Evolutionary conservation across 305 asterid species (phyloP).

Genomic region (Withania somnifera): DNA sequence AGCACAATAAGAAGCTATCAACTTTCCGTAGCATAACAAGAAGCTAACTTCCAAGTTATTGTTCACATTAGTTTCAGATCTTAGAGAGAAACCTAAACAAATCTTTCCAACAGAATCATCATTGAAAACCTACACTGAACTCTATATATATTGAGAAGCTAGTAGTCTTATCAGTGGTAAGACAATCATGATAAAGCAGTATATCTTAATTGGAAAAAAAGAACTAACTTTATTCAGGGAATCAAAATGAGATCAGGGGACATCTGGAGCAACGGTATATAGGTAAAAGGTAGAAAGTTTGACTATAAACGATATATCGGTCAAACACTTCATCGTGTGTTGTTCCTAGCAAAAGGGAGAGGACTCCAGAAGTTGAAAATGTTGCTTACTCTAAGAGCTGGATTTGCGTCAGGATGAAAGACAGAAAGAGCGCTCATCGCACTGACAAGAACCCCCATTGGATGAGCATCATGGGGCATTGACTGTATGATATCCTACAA

Average conservation of each 20-base stretch:
- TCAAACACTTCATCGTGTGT: not conserved
- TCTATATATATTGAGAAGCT: not conserved
- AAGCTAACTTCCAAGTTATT: not conserved
- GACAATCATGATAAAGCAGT: not conserved
- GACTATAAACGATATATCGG: not conserved
- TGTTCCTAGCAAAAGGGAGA: not conserved
- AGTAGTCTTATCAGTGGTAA: not conserved
- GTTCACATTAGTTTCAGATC: not conserved
- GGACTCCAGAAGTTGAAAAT: not conserved
- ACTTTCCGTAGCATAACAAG: not conserved
- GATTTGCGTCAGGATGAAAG: slow-evolving; percentile 98
- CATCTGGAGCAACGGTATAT: not conserved
- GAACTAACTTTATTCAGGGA: not conserved
- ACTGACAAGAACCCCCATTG: slow-evolving; percentile 99
- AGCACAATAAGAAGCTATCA: not conserved
- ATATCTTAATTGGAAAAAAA: not conserved
- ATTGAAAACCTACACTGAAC: not conserved
- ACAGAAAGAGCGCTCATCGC: slow-evolving; percentile 95
- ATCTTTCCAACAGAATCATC: not conserved
- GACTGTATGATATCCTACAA: slow-evolving; percentile 96
- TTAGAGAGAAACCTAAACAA: not conserved
- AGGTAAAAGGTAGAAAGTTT: not conserved
- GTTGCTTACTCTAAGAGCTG: slow-evolving; percentile 78
- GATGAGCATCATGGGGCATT: slow-evolving; percentile 99
- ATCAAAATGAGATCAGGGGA: not conserved